Base-by-base conservation (phyloP, 805 yeast genomes). In the Pichia kluyveri region DNA sequence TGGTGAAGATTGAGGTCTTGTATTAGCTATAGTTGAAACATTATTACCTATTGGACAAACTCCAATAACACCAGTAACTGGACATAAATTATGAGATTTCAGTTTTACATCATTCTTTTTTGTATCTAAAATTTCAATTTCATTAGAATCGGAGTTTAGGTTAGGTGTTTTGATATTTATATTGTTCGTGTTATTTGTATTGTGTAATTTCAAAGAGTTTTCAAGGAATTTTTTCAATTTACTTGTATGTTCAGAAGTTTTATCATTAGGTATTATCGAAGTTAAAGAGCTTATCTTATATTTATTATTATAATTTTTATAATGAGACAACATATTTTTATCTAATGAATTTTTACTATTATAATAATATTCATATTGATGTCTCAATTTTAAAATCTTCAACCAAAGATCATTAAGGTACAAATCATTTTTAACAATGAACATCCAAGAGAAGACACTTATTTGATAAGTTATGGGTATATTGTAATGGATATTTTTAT, bases 401-500 rank as follows among this genome's bases (percentile, higher is more conserved):
- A 64, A 52, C 83, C 83, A 77, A 26, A 77, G 56, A 41, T 77
- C 72, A 50, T 78, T 71, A 42, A 77, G 58, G 55, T 76, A 77
- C 6, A 79, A 76, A 53, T 77, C 83, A 55, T 80, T 79, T 57
- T 77, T 72, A 68, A 77, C 76, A 19, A 77, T 70, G 28, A 80
- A 79, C 54, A 77, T 61, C 81, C 82, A 77, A 26, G 80, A 79
- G 5, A 80, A 71, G 1, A 78, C 74, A 49, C 80, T 60, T 26
- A 67, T 67, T 45, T 67, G 69, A 48, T 67, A 66, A 17, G 66
- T 60, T 12, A 67, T 63, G 9, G 71, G 69, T 50, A 67, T 63
- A 42, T 64, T 64, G 46, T 62, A 62, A 11, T 61, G 60, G 23
- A 65, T 60, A 26, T 64, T 65, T 45, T 61, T 60, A 42, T 64